Percentiles rank a stretch among this genome's conserved stretches.
phyloP scores from a whole-genome alignment of 139 green algal species.

The Axilococcus clingmanii region DNA sequence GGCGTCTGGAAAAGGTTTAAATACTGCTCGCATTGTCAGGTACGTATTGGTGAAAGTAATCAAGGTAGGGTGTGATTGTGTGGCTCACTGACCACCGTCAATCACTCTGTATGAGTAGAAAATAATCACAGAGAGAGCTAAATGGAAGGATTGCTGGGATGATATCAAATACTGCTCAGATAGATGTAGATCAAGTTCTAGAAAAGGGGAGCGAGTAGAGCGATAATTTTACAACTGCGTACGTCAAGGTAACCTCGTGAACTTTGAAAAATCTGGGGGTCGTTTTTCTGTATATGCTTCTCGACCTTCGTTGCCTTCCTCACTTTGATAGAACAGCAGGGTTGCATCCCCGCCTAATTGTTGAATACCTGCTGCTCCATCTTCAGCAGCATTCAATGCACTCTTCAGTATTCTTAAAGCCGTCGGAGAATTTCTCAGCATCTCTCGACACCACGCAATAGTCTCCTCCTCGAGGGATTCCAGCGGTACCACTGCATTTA shows the following conservation, averaged over 20 bases:
- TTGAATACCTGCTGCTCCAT: constrained; percentile 89
- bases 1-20: constrained; percentile 27
- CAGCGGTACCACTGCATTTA: constrained; percentile 94
- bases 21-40: constrained; percentile 17
- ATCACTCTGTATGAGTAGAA: constrained; percentile 4
- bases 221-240: neutral
- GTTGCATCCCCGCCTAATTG: constrained; percentile 91
- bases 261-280: constrained; percentile 81
- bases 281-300: constrained; percentile 80
- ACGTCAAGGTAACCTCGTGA: constrained; percentile 67
- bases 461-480: constrained; percentile 81
- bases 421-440: constrained; percentile 87
- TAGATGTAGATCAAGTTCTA: constrained; percentile 5
- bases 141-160: constrained; percentile 19
- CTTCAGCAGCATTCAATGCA: constrained; percentile 90
- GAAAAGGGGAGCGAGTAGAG: neutral
- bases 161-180: constrained; percentile 15
- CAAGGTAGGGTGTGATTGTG: no score
- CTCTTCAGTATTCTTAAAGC: constrained; percentile 88
- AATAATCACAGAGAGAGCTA: no score
- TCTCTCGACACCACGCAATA: constrained; percentile 88
- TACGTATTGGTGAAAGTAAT: constrained; percentile 10
- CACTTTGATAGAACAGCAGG: constrained; percentile 90
- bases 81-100: neutral
- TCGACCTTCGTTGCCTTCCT: constrained; percentile 88